Conservation (phyloP, 306 rosid species). For the Trifolium pratense region DNA sequence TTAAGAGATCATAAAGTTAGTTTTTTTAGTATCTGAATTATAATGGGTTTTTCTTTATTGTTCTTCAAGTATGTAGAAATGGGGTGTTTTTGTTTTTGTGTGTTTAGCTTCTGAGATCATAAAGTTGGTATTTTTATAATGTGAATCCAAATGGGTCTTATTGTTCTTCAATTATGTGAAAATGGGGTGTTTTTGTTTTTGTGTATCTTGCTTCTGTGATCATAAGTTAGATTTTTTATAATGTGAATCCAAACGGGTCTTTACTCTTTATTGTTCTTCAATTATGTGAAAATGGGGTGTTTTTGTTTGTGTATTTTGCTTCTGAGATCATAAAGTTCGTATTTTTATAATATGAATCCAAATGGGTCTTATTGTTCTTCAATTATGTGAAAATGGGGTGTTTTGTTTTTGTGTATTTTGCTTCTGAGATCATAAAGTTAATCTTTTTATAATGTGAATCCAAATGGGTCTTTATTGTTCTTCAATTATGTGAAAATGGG, state of each 20-base stretch:
- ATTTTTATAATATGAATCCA: background rate
- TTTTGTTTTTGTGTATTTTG: background rate
- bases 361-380: conserved; percentile 10
- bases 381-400: background rate
- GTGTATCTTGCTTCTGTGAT: too few species aligned
- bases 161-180: too few species aligned
- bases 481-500: background rate
- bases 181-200: too few species aligned
- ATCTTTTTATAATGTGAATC: background rate
- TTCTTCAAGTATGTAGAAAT: too few species aligned
- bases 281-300: background rate
- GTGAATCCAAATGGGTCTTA: too few species aligned
- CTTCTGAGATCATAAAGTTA: background rate
- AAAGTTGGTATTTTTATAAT: too few species aligned
- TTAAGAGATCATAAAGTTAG: background rate
- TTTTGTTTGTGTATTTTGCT: background rate
- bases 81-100: too few species aligned
- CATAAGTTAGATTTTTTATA: too few species aligned
- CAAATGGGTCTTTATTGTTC: conserved; percentile 8
- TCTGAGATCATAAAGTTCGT: background rate
- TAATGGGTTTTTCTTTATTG: too few species aligned
- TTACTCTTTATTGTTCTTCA: background rate
- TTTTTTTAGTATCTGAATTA: background rate
- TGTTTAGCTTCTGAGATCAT: too few species aligned
- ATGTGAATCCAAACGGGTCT: background rate